Evolutionary conservation across 805 yeast species (phyloP), one percentile per base, ranked within the genome.

Genomic region (Candida nemodendra): DNA sequence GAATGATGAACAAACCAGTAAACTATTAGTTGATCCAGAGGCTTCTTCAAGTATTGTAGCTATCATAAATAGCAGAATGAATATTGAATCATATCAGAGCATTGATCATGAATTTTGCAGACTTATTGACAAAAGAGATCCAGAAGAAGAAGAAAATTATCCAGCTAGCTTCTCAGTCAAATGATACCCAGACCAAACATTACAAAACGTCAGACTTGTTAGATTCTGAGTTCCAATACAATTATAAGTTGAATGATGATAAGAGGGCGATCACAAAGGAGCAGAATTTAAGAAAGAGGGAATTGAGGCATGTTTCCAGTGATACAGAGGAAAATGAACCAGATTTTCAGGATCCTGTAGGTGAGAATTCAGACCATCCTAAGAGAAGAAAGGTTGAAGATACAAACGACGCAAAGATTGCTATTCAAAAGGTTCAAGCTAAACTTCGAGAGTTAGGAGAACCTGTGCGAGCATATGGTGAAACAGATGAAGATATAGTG

Each of bases 31-130:
- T n/a, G n/a, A n/a, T n/a, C n/a, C n/a, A n/a, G n/a, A n/a, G n/a
- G n/a, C n/a, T n/a, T n/a, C n/a, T n/a, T n/a, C n/a, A n/a, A n/a
- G n/a, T n/a, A n/a, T n/a, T n/a, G n/a, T n/a, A n/a, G n/a, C n/a
- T n/a, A n/a, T n/a, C n/a, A n/a, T n/a, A n/a, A n/a, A n/a, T n/a
- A n/a, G n/a, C 13, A 27, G 30, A 27, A 27, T 27, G 30, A n/a
- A n/a, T n/a, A n/a, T n/a, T n/a, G n/a, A n/a, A n/a, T n/a, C n/a
- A n/a, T n/a, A n/a, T n/a, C n/a, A n/a, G n/a, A n/a, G n/a, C n/a
- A n/a, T n/a, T n/a, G n/a, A n/a, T 36, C 4, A 76, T 77, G 81
- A 73, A 75, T 50, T 69, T 76, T 41, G 63, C 74, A 9, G 60
- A 63, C 26, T 45, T 76, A 18, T 50, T 78, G 36, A 49, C 68